Evolutionary conservation across 1,139 yeast genomes (phyloP).

Genomic region (Pneumocystis sp.): DNA sequence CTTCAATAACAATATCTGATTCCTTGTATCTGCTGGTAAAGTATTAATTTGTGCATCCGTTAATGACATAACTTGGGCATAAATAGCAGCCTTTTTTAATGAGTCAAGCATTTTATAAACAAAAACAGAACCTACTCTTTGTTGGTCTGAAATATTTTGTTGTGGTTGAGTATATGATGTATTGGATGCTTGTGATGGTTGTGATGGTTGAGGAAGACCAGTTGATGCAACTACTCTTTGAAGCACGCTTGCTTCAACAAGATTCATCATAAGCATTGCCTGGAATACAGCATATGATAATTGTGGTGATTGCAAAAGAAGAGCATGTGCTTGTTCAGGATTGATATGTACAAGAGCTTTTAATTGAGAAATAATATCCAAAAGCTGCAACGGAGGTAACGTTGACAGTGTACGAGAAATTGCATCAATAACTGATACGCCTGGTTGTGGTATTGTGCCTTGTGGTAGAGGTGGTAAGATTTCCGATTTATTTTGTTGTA

Average conservation of each 20-base stretch:
- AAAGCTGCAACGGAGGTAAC: conserved; percentile 43
- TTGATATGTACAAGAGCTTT: conserved; percentile 47
- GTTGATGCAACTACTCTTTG: conserved; percentile 23
- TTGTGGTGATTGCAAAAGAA: conserved; percentile 62
- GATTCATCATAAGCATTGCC: conserved; percentile 45
- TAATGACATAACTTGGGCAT: conserved; percentile 37
- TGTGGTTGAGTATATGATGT: conserved; percentile 16
- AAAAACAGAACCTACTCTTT: background rate
- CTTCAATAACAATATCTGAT: conserved; percentile 15
- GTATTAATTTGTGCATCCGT: conserved; percentile 47
- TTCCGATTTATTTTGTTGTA: conserved; percentile 3
- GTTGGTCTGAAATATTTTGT: conserved; percentile 8
- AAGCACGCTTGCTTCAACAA: conserved; percentile 42
- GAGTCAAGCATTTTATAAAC: conserved; percentile 2
- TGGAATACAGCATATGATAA: conserved; percentile 72
- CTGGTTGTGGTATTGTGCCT: conserved; percentile 34
- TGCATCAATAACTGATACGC: conserved; percentile 43
- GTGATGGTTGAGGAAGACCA: conserved; percentile 18
- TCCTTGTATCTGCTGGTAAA: conserved; percentile 44
- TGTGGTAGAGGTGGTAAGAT: conserved; percentile 14
- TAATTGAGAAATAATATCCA: conserved; percentile 44
- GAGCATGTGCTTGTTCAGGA: conserved; percentile 46
- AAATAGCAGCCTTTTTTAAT: conserved; percentile 28
- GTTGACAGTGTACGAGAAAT: conserved; percentile 45
- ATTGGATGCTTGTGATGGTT: conserved; percentile 21